Evolutionary conservation across 805 yeast genomes (phyloP).

Genomic region (Starmera quercuum): DNA sequence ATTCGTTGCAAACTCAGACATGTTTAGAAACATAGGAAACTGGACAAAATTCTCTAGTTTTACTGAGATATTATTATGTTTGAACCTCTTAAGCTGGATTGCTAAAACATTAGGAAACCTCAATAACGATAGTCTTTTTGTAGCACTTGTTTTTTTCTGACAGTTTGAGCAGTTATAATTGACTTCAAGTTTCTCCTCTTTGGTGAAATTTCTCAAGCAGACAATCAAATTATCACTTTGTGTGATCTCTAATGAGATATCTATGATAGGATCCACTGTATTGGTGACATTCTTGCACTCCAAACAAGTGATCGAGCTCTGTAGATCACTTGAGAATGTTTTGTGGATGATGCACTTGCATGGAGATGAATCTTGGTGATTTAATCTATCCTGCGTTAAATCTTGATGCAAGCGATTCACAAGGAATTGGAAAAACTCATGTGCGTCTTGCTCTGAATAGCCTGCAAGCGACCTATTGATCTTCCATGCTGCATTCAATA

Average conservation of each 20-base stretch:
- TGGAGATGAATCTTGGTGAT: slow-evolving; percentile 4
- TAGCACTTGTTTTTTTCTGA: slow-evolving; percentile 51
- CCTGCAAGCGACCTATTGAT: slow-evolving; percentile 85
- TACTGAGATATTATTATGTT: slow-evolving; percentile 29
- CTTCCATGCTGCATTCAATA: slow-evolving; percentile 84
- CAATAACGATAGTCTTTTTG: slow-evolving; percentile 63
- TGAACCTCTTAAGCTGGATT: slow-evolving; percentile 72
- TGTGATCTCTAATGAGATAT: slow-evolving; percentile 71
- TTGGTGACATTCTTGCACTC: slow-evolving; percentile 49
- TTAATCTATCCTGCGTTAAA: slow-evolving; percentile 9
- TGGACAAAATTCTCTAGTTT: slow-evolving; percentile 72
- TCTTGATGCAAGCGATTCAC: slow-evolving; percentile 71
- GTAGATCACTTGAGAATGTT: slow-evolving; percentile 76
- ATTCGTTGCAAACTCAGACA: slow-evolving; percentile 47
- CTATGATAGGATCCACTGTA: slow-evolving; percentile 85
- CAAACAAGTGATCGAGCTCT: slow-evolving; percentile 70
- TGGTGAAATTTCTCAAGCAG: slow-evolving; percentile 73
- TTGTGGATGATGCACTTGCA: slow-evolving; percentile 82
- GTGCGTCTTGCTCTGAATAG: slow-evolving; percentile 96
- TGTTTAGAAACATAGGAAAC: slow-evolving; percentile 66
- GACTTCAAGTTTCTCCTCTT: slow-evolving; percentile 68
- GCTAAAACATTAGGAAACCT: slow-evolving; percentile 72
- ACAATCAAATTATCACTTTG: slow-evolving; percentile 39
- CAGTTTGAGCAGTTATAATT: slow-evolving; percentile 68
- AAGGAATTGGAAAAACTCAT: slow-evolving; percentile 92